A percentile compares a stretch with the other conserved stretches of the same genome.
phyloP scores from a whole-genome alignment of 129 eudicot genomes.

The sunflower (Helianthus annuus) region DNA sequence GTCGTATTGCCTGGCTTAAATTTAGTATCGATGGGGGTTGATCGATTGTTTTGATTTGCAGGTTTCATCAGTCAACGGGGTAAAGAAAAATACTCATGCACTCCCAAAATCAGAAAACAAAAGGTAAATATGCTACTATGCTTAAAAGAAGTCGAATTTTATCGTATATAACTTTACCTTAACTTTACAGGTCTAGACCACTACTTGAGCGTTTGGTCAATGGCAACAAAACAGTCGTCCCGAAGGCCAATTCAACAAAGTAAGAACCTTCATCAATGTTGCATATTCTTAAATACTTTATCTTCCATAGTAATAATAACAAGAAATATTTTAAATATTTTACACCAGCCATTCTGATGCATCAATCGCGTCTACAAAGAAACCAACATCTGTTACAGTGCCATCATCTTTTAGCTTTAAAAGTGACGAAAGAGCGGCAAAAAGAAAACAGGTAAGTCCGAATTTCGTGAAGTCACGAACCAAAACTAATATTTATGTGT shows the following conservation, averaged over 20 bases:
- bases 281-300: neutral
- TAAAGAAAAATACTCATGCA: constrained; percentile 30
- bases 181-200: constrained; percentile 39
- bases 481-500: neutral
- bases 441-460: constrained; percentile 73
- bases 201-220: constrained; percentile 18
- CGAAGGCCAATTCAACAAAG: constrained; percentile 43
- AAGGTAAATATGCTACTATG: constrained; percentile 42
- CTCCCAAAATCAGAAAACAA: constrained; percentile 45
- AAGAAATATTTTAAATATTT: constrained; percentile 10
- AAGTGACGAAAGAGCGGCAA: constrained; percentile 91
- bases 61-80: constrained; percentile 48
- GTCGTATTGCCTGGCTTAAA: neutral
- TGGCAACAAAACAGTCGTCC: constrained; percentile 31
- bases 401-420: constrained; percentile 64
- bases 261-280: constrained; percentile 33
- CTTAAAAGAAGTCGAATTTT: neutral
- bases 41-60: constrained; percentile 29
- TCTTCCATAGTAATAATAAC: constrained; percentile 3
- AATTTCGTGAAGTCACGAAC: neutral
- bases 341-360: constrained; percentile 45
- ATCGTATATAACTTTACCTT: neutral
- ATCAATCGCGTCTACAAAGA: constrained; percentile 34
- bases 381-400: constrained; percentile 46
- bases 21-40: neutral